Evolutionary conservation across 805 yeast species (phyloP).

Genomic region (Tetrapisispora arboricola): DNA sequence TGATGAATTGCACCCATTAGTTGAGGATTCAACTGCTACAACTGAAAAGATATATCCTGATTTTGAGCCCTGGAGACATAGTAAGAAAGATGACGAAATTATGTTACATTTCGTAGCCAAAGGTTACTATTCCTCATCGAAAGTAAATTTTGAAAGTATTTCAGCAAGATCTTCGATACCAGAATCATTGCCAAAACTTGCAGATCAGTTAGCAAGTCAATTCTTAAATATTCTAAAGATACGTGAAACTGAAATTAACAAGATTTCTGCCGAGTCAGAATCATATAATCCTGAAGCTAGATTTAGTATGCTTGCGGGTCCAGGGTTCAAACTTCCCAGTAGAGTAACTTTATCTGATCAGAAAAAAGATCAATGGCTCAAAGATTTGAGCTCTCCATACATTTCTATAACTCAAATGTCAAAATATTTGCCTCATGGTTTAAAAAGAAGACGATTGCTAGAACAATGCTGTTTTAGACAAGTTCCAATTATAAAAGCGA

Average conservation of each 20-base stretch:
- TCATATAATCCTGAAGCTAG: conserved; percentile 2
- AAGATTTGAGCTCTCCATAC: conserved; percentile 59
- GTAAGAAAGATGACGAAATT: conserved; percentile 24
- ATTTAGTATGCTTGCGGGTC: conserved; percentile 20
- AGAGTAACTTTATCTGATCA: conserved; percentile 84
- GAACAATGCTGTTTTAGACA: conserved; percentile 60
- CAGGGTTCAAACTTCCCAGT: conserved; percentile 24
- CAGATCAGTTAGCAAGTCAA: conserved; percentile 22
- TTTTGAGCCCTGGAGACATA: conserved; percentile 29
- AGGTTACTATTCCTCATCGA: conserved; percentile 26
- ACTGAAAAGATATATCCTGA: conserved; percentile 21
- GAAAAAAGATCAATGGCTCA: conserved; percentile 76
- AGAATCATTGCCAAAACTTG: conserved; percentile 24
- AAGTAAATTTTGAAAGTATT: conserved; percentile 28
- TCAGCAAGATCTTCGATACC: conserved; percentile 29
- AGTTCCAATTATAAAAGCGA: conserved; percentile 71
- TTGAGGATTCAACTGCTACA: conserved; percentile 4
- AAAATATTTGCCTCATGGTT: conserved; percentile 83
- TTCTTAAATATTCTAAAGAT: conserved; percentile 22
- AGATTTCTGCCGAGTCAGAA: conserved; percentile 12
- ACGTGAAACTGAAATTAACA: conserved; percentile 26
- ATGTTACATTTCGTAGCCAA: conserved; percentile 25
- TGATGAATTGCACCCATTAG: conserved; percentile 26
- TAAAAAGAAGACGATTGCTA: conserved; percentile 58
- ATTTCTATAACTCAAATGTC: conserved; percentile 60